phyloP scores from a whole-genome alignment of 2,329 filamentous ascomycete genomes.

The Calycina marina region DNA sequence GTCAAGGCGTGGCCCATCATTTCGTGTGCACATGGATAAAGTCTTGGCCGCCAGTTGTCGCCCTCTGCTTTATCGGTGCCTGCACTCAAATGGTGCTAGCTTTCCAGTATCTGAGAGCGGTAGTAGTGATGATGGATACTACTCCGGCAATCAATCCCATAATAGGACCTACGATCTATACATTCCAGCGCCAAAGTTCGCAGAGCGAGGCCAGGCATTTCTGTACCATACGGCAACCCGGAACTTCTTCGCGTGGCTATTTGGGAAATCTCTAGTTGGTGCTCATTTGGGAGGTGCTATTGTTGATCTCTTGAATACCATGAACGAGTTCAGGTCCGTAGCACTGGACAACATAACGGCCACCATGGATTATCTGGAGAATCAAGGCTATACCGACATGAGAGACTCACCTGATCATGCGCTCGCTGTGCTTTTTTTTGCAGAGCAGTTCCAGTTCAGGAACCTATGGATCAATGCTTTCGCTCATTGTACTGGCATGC shows the following conservation, averaged over 20 bases:
- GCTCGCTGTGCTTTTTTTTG: constrained; percentile 50
- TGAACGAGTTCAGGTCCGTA: constrained; percentile 43
- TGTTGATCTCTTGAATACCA: constrained; percentile 47
- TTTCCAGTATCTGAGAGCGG: constrained; percentile 7
- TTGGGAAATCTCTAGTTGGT: constrained; percentile 52
- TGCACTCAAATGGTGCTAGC: constrained; percentile 17
- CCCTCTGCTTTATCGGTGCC: constrained; percentile 41
- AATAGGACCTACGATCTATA: constrained; percentile 45
- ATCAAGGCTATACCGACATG: constrained; percentile 56
- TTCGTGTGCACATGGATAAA: constrained; percentile 45
- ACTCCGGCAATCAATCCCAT: constrained; percentile 8
- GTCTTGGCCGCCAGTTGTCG: constrained; percentile 44
- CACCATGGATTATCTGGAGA: constrained; percentile 49
- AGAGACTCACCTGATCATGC: constrained; percentile 52
- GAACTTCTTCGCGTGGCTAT: constrained; percentile 63
- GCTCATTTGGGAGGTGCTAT: constrained; percentile 48
- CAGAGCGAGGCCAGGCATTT: constrained; percentile 38
- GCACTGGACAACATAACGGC: constrained; percentile 43
- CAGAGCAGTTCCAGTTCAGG: constrained; percentile 47
- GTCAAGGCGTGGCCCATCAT: constrained; percentile 50
- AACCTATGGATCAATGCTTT: constrained; percentile 63
- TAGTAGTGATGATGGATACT: constrained; percentile 4
- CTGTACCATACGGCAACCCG: constrained; percentile 53
- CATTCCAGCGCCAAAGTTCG: constrained; percentile 46
- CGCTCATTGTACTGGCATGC: constrained; percentile 68